Conservation (phyloP, 257 asterid species). For the Mitragyna speciosa region DNA sequence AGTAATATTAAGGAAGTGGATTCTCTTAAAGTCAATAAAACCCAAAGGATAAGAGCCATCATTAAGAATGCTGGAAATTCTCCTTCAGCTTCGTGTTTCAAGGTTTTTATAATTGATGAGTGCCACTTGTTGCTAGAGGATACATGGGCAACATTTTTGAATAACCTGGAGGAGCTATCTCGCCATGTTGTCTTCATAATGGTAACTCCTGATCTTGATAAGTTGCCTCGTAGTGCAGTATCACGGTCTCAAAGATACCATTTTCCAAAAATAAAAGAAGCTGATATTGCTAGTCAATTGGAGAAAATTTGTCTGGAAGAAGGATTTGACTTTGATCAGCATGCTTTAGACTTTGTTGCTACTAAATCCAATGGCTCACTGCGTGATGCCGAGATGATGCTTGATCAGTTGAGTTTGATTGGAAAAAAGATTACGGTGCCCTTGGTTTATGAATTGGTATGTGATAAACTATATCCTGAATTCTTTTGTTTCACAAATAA, state of each 20-base stretch:
- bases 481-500: not conserved
- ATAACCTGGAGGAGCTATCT: slow-evolving; percentile 52
- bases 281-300: slow-evolving; percentile 44
- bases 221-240: slow-evolving; percentile 58
- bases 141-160: slow-evolving; percentile 62
- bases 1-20: slow-evolving; percentile 68
- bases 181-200: slow-evolving; percentile 55
- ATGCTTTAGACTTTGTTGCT: slow-evolving; percentile 70
- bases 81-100: slow-evolving; percentile 58
- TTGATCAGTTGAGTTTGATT: slow-evolving; percentile 87
- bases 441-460: slow-evolving; percentile 77
- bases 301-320: slow-evolving; percentile 59
- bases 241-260: slow-evolving; percentile 53
- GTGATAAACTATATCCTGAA: slow-evolving; percentile 39
- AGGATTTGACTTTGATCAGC: slow-evolving; percentile 59
- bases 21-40: slow-evolving; percentile 51
- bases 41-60: slow-evolving; percentile 45
- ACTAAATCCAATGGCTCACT: slow-evolving; percentile 74
- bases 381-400: slow-evolving; percentile 90
- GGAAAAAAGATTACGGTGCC: slow-evolving; percentile 72
- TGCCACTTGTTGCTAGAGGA: slow-evolving; percentile 76
- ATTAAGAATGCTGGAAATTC: slow-evolving; percentile 44
- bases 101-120: slow-evolving; percentile 77
- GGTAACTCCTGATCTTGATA: slow-evolving; percentile 69
- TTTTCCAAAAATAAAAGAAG: slow-evolving; percentile 62